Conservation (phyloP, 306 rosid species). For the Coriaria nepalensis region DNA sequence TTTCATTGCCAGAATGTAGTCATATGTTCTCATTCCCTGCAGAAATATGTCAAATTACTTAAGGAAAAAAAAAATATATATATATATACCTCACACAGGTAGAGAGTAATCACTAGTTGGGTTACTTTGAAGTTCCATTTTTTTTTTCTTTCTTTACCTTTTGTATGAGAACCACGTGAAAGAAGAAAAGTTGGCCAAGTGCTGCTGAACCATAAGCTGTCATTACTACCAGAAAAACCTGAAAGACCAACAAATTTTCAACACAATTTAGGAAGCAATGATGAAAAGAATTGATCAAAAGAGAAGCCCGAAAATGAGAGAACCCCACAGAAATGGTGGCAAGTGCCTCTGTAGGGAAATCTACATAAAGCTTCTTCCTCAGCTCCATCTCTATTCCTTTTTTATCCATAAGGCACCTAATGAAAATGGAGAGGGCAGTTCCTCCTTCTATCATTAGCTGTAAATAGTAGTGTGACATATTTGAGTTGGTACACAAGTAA, state of each 20-base stretch:
- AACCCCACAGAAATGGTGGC: slow-evolving; percentile 60
- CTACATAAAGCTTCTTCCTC: slow-evolving; percentile 30
- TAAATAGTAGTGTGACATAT: slow-evolving; percentile 1
- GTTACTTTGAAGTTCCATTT: too few relatives aligned
- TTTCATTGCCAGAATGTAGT: slow-evolving; percentile 86
- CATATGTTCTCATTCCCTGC: slow-evolving; percentile 95
- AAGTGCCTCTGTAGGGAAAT: slow-evolving; percentile 71
- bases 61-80: too few relatives aligned
- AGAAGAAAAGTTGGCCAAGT: slow-evolving; percentile 86
- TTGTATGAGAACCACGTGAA: slow-evolving; percentile 77
- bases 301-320: neutral
- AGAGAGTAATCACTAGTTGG: too few relatives aligned
- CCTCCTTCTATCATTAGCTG: slow-evolving; percentile 87
- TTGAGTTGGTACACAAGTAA: neutral
- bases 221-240: slow-evolving; percentile 57
- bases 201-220: slow-evolving; percentile 84
- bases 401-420: slow-evolving; percentile 72
- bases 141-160: slow-evolving; percentile 34
- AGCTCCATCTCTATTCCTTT: slow-evolving; percentile 64
- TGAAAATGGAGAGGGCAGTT: slow-evolving; percentile 58
- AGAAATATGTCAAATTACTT: neutral
- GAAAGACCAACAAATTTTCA: slow-evolving; percentile 5
- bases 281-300: slow-evolving; percentile 1
- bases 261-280: neutral
- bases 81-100: too few relatives aligned